phyloP scores from a whole-genome alignment of 2,329 filamentous ascomycete genomes.

The Sphaerulina populicola region DNA sequence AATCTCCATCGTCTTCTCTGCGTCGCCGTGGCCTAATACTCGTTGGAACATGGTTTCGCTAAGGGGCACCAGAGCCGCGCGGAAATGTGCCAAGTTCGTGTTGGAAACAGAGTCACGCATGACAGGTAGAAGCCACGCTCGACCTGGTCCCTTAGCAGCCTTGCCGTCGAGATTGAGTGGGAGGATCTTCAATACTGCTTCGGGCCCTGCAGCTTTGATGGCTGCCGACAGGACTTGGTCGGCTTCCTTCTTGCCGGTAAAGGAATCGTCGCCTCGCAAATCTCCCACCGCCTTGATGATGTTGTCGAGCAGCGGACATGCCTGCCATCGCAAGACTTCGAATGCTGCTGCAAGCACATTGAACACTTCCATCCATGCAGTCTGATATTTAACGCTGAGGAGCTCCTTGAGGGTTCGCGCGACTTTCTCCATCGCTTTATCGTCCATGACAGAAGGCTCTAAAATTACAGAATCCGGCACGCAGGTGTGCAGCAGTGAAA shows the following conservation, averaged over 20 bases:
- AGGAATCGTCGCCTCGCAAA: slow-evolving; percentile 76
- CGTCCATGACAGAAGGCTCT: slow-evolving; percentile 84
- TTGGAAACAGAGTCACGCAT: slow-evolving; percentile 85
- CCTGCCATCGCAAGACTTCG: slow-evolving; percentile 74
- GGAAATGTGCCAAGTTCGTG: slow-evolving; percentile 78
- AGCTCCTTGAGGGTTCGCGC: slow-evolving; percentile 64
- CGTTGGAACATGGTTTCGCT: slow-evolving; percentile 85
- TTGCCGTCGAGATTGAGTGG: slow-evolving; percentile 71
- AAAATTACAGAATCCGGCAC: slow-evolving; percentile 74
- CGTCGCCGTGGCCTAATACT: slow-evolving; percentile 70
- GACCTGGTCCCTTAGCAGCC: slow-evolving; percentile 66
- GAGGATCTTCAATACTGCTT: slow-evolving; percentile 69
- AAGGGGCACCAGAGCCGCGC: slow-evolving; percentile 73
- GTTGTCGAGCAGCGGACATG: slow-evolving; percentile 66
- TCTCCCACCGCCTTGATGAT: slow-evolving; percentile 76
- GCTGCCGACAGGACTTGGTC: slow-evolving; percentile 84
- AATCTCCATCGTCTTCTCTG: slow-evolving; percentile 86
- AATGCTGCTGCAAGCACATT: slow-evolving; percentile 81
- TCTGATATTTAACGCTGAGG: slow-evolving; percentile 83
- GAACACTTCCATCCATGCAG: slow-evolving; percentile 91
- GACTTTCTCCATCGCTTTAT: slow-evolving; percentile 78
- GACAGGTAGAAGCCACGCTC: slow-evolving; percentile 90
- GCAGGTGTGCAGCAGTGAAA: slow-evolving; percentile 87
- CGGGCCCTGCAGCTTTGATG: slow-evolving; percentile 81
- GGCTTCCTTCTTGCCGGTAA: slow-evolving; percentile 88